These are phyloP conservation scores for Smittium mucronatum DNA, from an alignment of 371 early-diverging fungal species.

Conservation along the genomic window DNA sequence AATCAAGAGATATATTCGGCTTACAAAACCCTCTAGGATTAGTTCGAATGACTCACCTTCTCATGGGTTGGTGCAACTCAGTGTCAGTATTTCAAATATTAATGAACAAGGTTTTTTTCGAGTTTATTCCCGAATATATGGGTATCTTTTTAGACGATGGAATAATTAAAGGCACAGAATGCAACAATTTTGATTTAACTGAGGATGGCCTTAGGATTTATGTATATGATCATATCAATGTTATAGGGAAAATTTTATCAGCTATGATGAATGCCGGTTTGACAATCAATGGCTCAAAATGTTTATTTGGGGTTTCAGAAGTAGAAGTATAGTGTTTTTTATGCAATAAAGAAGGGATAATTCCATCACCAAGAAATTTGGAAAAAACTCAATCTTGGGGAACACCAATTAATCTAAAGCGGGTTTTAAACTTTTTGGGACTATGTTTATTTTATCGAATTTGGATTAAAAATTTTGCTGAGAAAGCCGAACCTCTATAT, in stretches of 20 bases:
- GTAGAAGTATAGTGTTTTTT: constrained; percentile 2
- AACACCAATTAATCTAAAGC: constrained; percentile 1
- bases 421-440: constrained; percentile 8
- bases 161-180: constrained; percentile 9
- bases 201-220: background rate
- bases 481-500: constrained; percentile 13
- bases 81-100: constrained; percentile 17
- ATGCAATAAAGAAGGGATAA: constrained; percentile 9
- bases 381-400: background rate
- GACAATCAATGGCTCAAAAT: constrained; percentile 12
- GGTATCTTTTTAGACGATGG: constrained; percentile 22
- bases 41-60: constrained; percentile 20
- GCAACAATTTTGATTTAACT: background rate
- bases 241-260: constrained; percentile 8
- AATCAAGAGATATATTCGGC: constrained; percentile 18
- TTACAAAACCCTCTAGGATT: constrained; percentile 23
- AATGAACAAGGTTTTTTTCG: constrained; percentile 15
- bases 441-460: constrained; percentile 11
- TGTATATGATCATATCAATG: constrained; percentile 8
- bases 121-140: constrained; percentile 14
- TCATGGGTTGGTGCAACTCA: constrained; percentile 25
- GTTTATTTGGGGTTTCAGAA: constrained; percentile 11
- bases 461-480: constrained; percentile 15
- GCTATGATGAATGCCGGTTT: constrained; percentile 9
- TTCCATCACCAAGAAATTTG: background rate